These are phyloP conservation scores for Ogataea ramenticola DNA, from an alignment of 805 yeast species.

Conservation along the genomic window DNA sequence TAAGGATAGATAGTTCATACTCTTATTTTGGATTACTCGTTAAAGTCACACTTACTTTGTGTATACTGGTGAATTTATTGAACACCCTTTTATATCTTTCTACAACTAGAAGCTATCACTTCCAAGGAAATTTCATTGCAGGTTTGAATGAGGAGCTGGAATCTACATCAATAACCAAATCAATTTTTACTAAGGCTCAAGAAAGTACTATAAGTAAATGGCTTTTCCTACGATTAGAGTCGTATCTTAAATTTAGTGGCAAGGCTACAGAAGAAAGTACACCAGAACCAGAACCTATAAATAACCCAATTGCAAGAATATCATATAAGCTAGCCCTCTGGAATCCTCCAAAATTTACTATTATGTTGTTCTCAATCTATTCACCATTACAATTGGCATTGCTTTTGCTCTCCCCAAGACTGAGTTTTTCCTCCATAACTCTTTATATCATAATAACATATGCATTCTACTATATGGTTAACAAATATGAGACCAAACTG, in stretches of 20 bases:
- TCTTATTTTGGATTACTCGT: background rate
- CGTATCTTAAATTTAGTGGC: background rate
- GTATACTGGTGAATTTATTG: background rate
- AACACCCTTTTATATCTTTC: background rate
- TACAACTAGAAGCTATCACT: background rate
- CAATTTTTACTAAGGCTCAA: background rate
- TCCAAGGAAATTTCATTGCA: background rate
- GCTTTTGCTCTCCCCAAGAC: conserved; percentile 24
- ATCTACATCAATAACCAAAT: background rate
- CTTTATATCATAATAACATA: conserved; percentile 31
- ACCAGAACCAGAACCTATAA: background rate
- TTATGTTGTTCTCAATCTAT: conserved; percentile 43
- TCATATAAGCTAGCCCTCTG: conserved; percentile 39
- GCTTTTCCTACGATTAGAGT: background rate
- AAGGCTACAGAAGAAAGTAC: background rate
- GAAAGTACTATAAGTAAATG: background rate
- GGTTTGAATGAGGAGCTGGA: background rate
- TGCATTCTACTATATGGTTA: conserved; percentile 28
- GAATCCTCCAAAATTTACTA: conserved; percentile 56
- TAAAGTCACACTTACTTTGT: background rate
- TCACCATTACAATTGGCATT: conserved; percentile 47
- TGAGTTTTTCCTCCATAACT: conserved; percentile 12
- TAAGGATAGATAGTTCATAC: background rate
- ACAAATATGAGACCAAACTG: conserved; percentile 38
- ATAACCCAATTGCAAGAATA: background rate